Evolutionary conservation across 257 asterid species (phyloP), one percentile per base, ranked within the genome.

Genomic region (Capsicum rhomboideum): DNA sequence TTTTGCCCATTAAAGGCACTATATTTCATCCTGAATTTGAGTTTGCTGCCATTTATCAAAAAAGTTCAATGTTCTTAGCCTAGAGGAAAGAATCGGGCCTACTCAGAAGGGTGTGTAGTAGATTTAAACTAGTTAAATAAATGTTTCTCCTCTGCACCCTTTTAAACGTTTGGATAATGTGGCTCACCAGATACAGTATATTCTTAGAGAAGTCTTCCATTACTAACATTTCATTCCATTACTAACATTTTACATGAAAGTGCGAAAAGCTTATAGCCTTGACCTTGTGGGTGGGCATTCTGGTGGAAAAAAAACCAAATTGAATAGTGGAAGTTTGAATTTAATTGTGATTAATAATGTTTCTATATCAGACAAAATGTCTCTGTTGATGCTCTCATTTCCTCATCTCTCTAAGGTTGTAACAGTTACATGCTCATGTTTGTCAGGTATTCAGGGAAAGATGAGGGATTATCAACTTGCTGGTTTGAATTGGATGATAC

Each of bases 401-500:
- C 61, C 61, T 26, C 0, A 14, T 26, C 63, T 77, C 63, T 49
- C 50, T 14, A 46, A 23, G 80, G 59, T 46, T 46, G 80, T 46
- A 74, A 46, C 23, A 20, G 58, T 77, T 55, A 77, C 63, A 77
- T 13, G 13, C 26, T 46, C 46, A 11, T 74, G 80, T 28, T 77
- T 77, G 9, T 50, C 91, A 97, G 99, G 99, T 86, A 97, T 97
- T 85, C 98, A 97, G 82, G 99, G 99, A 67, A 97, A 97, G 96
- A 97, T 97, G 99, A 92, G 99, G 87, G 99, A 97, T 88, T 97
- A 97, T 90, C 99, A 97, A 84, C 95, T 97, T 85, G 99, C 99
- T 91, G 99, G 99, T 72, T 87, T 97, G 85, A 97, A 97, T 86
- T 97, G 99, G 99, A 87, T 97, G 82, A 97, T 97, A 87, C 88